Evolutionary conservation across 257 asterid genomes (phyloP).

Genomic region (Knoxia roxburghii): DNA sequence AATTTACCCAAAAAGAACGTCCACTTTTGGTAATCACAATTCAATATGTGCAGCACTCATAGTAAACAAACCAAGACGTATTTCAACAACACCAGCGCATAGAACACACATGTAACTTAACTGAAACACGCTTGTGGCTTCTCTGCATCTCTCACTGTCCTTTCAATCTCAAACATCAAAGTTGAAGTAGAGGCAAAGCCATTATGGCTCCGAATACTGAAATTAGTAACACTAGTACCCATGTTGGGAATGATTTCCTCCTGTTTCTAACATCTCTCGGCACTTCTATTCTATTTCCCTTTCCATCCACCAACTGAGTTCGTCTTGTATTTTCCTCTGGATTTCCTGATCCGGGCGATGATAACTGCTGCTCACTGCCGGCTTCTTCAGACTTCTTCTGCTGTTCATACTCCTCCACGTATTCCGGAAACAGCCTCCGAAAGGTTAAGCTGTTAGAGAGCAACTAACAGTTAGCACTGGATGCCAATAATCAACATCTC

Average conservation of each 20-base stretch:
- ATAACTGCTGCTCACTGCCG: slow-evolving; percentile 34
- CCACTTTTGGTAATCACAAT: too few species aligned
- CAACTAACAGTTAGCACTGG: slow-evolving; percentile 12
- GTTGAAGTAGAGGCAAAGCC: slow-evolving; percentile 92
- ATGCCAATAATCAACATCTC: not conserved
- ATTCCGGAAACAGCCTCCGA: slow-evolving; percentile 78
- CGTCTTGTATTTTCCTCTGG: slow-evolving; percentile 24
- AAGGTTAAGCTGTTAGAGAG: slow-evolving; percentile 54
- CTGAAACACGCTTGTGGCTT: not conserved
- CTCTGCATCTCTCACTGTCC: not conserved
- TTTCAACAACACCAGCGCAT: not conserved
- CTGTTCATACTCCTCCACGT: slow-evolving; percentile 70
- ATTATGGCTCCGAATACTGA: slow-evolving; percentile 67
- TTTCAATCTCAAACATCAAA: slow-evolving; percentile 27
- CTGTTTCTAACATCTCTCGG: slow-evolving; percentile 43
- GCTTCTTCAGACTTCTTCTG: slow-evolving; percentile 47
- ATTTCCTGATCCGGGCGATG: slow-evolving; percentile 21
- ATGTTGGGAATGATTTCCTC: slow-evolving; percentile 57
- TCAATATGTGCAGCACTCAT: not conserved
- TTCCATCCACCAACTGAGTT: slow-evolving; percentile 37
- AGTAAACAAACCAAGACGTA: not conserved
- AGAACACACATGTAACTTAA: not conserved
- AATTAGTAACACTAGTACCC: slow-evolving; percentile 62
- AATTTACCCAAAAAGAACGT: too few species aligned
- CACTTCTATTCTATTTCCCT: slow-evolving; percentile 25